phyloP scores from a whole-genome alignment of 1,139 yeast species.

The Yamadazyma mexicana region DNA sequence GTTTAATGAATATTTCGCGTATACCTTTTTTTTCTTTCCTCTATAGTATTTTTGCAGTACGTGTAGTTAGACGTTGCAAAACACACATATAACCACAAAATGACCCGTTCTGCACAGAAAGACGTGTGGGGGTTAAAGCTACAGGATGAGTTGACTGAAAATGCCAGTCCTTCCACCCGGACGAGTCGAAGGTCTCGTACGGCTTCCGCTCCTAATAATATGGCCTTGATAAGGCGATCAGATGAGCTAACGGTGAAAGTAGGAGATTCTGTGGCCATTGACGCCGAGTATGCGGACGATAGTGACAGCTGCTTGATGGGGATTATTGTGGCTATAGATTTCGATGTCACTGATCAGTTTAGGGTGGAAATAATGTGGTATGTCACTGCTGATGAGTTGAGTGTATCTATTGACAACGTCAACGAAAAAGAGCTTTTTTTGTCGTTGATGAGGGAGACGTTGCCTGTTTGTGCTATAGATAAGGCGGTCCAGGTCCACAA shows the following conservation, averaged over 20 bases:
- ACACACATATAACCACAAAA: not conserved
- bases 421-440: not conserved
- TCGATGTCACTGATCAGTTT: not conserved
- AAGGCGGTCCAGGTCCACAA: not conserved
- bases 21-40: not conserved
- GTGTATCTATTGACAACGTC: not conserved
- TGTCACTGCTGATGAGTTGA: not conserved
- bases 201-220: not conserved
- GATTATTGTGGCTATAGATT: not conserved
- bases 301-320: not conserved
- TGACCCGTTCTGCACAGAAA: not conserved
- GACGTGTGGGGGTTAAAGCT: not conserved
- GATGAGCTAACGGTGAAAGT: not conserved
- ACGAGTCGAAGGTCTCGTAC: not conserved
- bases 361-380: not conserved
- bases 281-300: not conserved
- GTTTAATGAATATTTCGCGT: slow-evolving; percentile 1
- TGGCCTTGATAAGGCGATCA: not conserved
- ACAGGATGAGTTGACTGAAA: not conserved
- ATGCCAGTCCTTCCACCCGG: not conserved
- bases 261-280: not conserved
- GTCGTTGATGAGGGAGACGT: not conserved
- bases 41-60: too few relatives aligned
- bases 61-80: too few relatives aligned
- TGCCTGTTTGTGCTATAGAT: not conserved